Evolutionary conservation across 106 monocot genomes (phyloP), one percentile per base, ranked within the genome.

Genomic region (Vanilla planifolia): DNA sequence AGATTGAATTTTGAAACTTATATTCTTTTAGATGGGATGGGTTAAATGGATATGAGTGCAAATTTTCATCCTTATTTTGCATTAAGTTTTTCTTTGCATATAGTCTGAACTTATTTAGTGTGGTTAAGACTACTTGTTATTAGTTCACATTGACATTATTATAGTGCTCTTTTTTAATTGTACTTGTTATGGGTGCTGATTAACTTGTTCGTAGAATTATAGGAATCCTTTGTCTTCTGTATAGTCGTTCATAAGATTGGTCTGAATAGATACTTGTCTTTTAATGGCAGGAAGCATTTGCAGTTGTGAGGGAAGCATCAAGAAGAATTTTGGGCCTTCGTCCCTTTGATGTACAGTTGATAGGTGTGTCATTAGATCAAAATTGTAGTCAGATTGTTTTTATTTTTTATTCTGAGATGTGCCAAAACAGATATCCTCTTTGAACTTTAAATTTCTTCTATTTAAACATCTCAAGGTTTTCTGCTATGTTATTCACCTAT

Each of bases 311-410:
- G 72, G 95, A 96, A 47, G 95, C 85, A 65, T 96, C 95, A 11
- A 91, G 79, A 62, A 86, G 95, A 76, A 84, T 96, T 65, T 68
- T 96, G 51, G 95, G 95, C 21, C 83, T 96, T 60, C 89, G 95
- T 14, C 95, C 90, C 41, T 96, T 96, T 66, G 95, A 96, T 77
- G 95, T 96, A 20, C 95, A 96, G 27, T 57, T 96, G 48, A 90
- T 96, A 68, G 95, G 95, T 89, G 66, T 57, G 55, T 67, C 13
- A 57, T 1, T 10, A 8, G 9, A 7, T 36, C 32, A 4, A 20
- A 0, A 0, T 57, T 2, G n/a, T n/a, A n/a, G n/a, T n/a, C n/a
- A n/a, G n/a, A n/a, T n/a, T n/a, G n/a, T n/a, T n/a, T n/a, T n/a
- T n/a, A n/a, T n/a, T n/a, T n/a, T n/a, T n/a, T n/a, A 40, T 40